A percentile compares a stretch with the other conserved stretches of the same genome.
These are phyloP conservation scores for Euphorbia lathyris DNA, from an alignment of 345 rosid genomes.

Conservation along the genomic window DNA sequence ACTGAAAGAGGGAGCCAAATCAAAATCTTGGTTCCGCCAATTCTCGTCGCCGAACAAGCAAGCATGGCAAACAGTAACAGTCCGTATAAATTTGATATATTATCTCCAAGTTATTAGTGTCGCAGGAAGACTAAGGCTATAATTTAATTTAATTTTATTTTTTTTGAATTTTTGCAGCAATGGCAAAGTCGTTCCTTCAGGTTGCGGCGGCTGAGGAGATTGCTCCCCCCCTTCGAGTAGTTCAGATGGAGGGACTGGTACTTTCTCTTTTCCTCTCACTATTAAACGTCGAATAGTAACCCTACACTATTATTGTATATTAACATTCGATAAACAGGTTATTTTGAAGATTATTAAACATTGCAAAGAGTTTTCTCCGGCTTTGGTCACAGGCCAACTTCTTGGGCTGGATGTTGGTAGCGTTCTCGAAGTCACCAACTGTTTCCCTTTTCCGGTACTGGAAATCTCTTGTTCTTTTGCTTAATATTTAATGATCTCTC, in stretches of 20 bases:
- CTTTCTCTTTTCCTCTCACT: not conserved
- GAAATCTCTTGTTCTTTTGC: not conserved
- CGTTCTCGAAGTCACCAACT: slow-evolving; percentile 96
- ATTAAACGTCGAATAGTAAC: not conserved
- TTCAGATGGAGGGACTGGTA: slow-evolving; percentile 98
- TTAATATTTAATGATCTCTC: not conserved
- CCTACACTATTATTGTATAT: too few relatives aligned
- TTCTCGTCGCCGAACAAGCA: not conserved
- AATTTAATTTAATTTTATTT: not conserved
- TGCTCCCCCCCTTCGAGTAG: slow-evolving; percentile 87
- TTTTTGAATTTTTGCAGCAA: slow-evolving; percentile 23
- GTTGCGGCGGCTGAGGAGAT: slow-evolving; percentile 81
- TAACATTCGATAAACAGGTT: slow-evolving; percentile 39
- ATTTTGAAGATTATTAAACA: slow-evolving; percentile 92
- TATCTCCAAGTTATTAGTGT: not conserved
- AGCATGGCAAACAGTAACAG: slow-evolving; percentile 1
- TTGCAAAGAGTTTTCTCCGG: slow-evolving; percentile 94
- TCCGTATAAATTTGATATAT: not conserved
- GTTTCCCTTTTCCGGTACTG: slow-evolving; percentile 94
- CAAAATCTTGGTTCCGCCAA: not conserved
- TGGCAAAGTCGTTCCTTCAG: slow-evolving; percentile 77
- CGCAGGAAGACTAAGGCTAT: too few relatives aligned
- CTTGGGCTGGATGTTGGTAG: slow-evolving; percentile 98
- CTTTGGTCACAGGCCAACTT: slow-evolving; percentile 95
- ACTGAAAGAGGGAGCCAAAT: not conserved